Conservation (phyloP, 169 alveolate species). For the Plasmodium yoelii region DNA sequence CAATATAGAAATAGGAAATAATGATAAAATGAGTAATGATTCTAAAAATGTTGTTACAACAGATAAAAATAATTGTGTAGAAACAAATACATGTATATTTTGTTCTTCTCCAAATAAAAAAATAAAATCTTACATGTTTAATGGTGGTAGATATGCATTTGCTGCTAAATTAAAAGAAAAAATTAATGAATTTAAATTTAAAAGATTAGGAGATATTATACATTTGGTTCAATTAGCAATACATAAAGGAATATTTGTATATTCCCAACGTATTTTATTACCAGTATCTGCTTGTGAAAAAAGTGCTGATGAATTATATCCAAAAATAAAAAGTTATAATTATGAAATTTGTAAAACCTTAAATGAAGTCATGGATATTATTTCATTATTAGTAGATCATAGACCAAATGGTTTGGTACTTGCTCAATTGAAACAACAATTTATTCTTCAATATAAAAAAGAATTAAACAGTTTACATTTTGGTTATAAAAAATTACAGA, state of each 20-base stretch:
- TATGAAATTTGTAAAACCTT: slow-evolving; percentile 81
- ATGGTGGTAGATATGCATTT: slow-evolving; percentile 87
- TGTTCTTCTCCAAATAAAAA: slow-evolving; percentile 42
- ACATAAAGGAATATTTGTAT: slow-evolving; percentile 85
- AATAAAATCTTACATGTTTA: slow-evolving; percentile 76
- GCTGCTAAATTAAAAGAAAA: slow-evolving; percentile 82
- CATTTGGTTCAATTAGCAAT: slow-evolving; percentile 87
- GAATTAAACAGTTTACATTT: slow-evolving; percentile 83
- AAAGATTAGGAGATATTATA: slow-evolving; percentile 85
- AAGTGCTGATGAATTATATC: slow-evolving; percentile 86
- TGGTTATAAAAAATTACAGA: slow-evolving; percentile 84
- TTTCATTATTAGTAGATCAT: slow-evolving; percentile 84
- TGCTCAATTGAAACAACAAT: slow-evolving; percentile 86
- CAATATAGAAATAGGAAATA: neutral
- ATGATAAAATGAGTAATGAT: neutral
- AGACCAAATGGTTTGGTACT: slow-evolving; percentile 83
- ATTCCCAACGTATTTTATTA: slow-evolving; percentile 83
- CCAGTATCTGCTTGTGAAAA: slow-evolving; percentile 87
- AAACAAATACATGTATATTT: slow-evolving; percentile 27
- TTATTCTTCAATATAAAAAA: slow-evolving; percentile 83
- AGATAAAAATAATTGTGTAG: neutral
- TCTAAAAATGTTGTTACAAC: neutral
- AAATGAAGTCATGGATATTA: slow-evolving; percentile 80
- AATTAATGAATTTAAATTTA: slow-evolving; percentile 81
- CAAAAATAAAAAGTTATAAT: slow-evolving; percentile 77